Base-by-base conservation (phyloP, 2,329 filamentous ascomycete genomes). In the Epichloe aotearoae region DNA sequence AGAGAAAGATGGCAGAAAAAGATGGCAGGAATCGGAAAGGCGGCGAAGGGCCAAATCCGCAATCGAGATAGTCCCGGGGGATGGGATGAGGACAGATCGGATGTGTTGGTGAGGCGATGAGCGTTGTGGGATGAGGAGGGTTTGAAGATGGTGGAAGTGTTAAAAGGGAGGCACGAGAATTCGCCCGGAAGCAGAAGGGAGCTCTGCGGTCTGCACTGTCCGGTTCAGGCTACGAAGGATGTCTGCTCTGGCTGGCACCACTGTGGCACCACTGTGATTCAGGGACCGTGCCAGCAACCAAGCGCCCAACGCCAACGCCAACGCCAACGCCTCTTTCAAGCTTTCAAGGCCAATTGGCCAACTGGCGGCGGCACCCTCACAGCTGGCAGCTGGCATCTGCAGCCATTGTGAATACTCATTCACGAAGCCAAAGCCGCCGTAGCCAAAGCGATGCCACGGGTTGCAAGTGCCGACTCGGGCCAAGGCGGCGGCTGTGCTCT, bases 131-230 rank as follows among this genome's bases (percentile, higher is more conserved):
- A 43, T 37, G 40, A 44, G 45, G 42, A 48, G 40, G 40, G 34
- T 42, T 38, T 47, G 40, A 23, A 36, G 33, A 49, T 52, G 48
- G 53, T 52, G 51, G 44, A 55, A 55, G 58, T 56, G 60, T 56
- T 11, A 11, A 42, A 61, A 62, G 62, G 59, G 58, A 62, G 58
- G 59, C 61, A 61, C 64, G 62, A 65, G 63, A 61, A 65, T 66
- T 67, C 66, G 61, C 57, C 20, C 30, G 40, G 15, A 40, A 63
- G 62, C 64, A 60, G 60, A 64, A 41, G 37, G n/a, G 34, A 37
- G 34, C 6, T 14, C 17, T 12, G 17, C 10, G 39, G 17, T 41
- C 12, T 30, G 26, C 26, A 30, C 39, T 14, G 17, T 10, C 20
- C 15, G 62, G 61, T 54, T 61, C 57, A 60, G 61, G 63, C 64